These are phyloP conservation scores for Zasmidium citrigriseum DNA, from an alignment of 2,329 filamentous ascomycete genomes.

Conservation along the genomic window DNA sequence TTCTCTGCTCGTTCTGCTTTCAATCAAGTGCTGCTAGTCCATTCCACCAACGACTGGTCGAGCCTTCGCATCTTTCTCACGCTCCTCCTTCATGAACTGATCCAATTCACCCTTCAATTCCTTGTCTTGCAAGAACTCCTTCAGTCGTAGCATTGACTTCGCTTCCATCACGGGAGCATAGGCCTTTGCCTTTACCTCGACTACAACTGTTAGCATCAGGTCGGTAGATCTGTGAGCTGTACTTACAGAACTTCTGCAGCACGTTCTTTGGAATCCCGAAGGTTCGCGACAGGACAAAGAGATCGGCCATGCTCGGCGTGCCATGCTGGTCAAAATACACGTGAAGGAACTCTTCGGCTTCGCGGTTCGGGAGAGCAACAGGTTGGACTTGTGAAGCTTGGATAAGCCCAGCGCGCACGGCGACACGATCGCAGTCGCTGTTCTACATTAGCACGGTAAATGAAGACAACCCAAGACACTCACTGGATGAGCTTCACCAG, in stretches of 20 bases:
- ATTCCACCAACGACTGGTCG: not conserved
- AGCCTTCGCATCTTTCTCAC: not conserved
- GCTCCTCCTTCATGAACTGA: not conserved
- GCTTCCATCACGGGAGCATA: not conserved
- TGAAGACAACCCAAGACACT: not conserved
- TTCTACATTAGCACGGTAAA: not conserved
- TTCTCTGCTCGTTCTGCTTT: too few species aligned
- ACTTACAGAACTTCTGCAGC: constrained; percentile 22
- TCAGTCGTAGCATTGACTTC: constrained; percentile 3
- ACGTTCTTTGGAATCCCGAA: constrained; percentile 2
- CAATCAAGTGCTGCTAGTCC: too few species aligned
- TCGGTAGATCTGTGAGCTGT: not conserved
- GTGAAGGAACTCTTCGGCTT: constrained; percentile 16
- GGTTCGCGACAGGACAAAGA: constrained; percentile 13
- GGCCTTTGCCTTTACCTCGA: not conserved
- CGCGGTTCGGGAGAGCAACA: not conserved
- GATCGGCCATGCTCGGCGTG: constrained; percentile 14
- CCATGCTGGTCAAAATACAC: constrained; percentile 12
- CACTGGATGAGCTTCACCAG: constrained; percentile 2
- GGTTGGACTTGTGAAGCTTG: not conserved
- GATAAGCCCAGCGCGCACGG: constrained; percentile 2
- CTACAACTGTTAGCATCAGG: constrained; percentile 4
- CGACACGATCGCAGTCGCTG: constrained; percentile 12
- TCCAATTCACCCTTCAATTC: constrained; percentile 1
- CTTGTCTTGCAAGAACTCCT: not conserved